Conservation (phyloP, 2,329 filamentous ascomycete species). For the Aspergillus sojae region DNA sequence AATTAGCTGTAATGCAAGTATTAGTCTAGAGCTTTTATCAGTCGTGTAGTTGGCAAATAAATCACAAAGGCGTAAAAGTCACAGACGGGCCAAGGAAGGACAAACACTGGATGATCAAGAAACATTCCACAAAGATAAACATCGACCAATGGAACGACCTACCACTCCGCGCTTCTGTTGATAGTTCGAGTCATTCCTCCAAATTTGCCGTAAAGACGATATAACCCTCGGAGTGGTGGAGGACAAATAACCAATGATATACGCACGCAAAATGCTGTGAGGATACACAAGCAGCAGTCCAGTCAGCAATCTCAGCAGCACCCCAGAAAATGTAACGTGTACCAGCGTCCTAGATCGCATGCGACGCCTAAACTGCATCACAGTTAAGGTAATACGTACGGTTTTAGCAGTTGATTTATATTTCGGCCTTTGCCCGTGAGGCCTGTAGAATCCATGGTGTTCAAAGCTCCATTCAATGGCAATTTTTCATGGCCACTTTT, state of each 20-base stretch:
- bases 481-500: conserved; percentile 25
- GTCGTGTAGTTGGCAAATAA: background rate
- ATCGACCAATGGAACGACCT: conserved; percentile 20
- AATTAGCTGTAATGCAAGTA: conserved; percentile 35
- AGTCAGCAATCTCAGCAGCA: conserved; percentile 2
- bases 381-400: conserved; percentile 32
- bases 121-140: conserved; percentile 8
- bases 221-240: conserved; percentile 50
- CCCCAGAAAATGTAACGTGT: conserved; percentile 6
- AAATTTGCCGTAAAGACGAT: conserved; percentile 39
- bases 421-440: conserved; percentile 26
- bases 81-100: background rate
- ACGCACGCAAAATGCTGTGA: conserved; percentile 48
- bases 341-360: conserved; percentile 4
- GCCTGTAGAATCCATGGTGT: conserved; percentile 31
- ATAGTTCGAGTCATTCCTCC: conserved; percentile 33
- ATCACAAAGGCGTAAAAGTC: background rate
- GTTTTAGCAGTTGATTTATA: conserved; percentile 31
- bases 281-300: background rate
- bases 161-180: conserved; percentile 42
- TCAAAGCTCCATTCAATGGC: conserved; percentile 21
- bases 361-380: background rate
- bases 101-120: background rate
- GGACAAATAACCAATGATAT: conserved; percentile 52
- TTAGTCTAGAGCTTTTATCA: background rate